phyloP scores from a whole-genome alignment of 352 stramenopile genomes.

The Phytophthora cajani region DNA sequence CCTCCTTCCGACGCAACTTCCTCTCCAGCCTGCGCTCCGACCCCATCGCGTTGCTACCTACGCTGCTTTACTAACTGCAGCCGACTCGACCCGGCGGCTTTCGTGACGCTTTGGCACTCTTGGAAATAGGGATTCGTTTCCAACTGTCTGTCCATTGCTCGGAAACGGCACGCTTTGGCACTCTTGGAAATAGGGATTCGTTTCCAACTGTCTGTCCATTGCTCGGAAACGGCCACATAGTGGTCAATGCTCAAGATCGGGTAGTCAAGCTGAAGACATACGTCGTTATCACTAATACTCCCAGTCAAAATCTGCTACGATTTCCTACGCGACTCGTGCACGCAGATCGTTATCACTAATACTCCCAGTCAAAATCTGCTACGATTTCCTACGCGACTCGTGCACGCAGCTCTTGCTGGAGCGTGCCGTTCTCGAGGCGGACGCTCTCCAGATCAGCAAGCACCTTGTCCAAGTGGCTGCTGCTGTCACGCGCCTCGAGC shows the following conservation, averaged over 20 bases:
- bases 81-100: background rate
- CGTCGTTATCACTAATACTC: background rate
- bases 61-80: background rate
- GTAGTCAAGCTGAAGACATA: background rate
- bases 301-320: background rate
- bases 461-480: slow-evolving; percentile 74
- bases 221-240: background rate
- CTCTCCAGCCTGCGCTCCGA: slow-evolving; percentile 36
- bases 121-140: slow-evolving; percentile 19
- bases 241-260: no score
- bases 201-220: slow-evolving; percentile 5
- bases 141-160: slow-evolving; percentile 2
- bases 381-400: slow-evolving; percentile 9
- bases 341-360: slow-evolving; percentile 27
- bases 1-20: slow-evolving; percentile 37
- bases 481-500: slow-evolving; percentile 75
- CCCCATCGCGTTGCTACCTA: slow-evolving; percentile 13
- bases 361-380: background rate
- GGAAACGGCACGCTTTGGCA: background rate
- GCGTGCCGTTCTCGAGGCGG: slow-evolving; percentile 66
- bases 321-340: slow-evolving; percentile 20
- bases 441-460: slow-evolving; percentile 76
- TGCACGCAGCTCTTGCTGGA: slow-evolving; percentile 59
- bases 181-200: slow-evolving; percentile 17
- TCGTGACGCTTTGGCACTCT: background rate